Base-by-base conservation (phyloP, 148 eudicot genomes). In the Rhododendron henanense region DNA sequence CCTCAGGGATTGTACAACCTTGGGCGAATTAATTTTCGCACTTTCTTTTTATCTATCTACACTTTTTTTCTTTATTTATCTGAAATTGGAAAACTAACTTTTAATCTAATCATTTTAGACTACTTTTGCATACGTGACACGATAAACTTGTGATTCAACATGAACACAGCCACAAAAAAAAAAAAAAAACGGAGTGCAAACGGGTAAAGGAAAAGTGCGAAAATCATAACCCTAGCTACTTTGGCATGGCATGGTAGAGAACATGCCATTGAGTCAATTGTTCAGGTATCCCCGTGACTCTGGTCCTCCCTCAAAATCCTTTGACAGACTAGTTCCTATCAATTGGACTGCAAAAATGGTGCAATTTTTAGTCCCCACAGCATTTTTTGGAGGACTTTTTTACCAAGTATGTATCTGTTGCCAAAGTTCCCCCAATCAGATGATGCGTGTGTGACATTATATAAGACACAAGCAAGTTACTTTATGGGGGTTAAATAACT, bases 281-380 rank as follows among this genome's bases (percentile, higher is more conserved):
- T 48, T 37, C 10, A 4, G 71, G 71, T 61, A 69, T 39, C 51
- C 75, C 63, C 55, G 78, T 83, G 85, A 65, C 78, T 67, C 84
- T 63, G 23, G 10, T 31, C 69, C 45, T 63, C 82, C 37, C 37
- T 69, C 25, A 33, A 41, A 41, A 81, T 9, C 83, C 65, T 81
- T 45, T 15, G 67, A 33, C 73, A 61, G 83, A 81, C 31, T 37
- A 39, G 84, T 59, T 50, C 19, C 73, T 59, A 15, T 82, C 84
- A 45, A 81, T 6, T 82, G 33, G 8, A 9, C 50, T 55, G 18
- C 84, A 21, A 39, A 51, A 21, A 65, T 15, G 41, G 7, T 11
- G 21, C 0, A 6, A 6, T 59, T 23, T 10, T 79, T 77, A 77
- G 85, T 71, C 85, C 85, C 85, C 85, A 83, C 85, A n/a, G 21